These are phyloP conservation scores for Massariosphaeria phaeospora DNA, from an alignment of 495 filamentous ascomycete genomes.

Conservation along the genomic window DNA sequence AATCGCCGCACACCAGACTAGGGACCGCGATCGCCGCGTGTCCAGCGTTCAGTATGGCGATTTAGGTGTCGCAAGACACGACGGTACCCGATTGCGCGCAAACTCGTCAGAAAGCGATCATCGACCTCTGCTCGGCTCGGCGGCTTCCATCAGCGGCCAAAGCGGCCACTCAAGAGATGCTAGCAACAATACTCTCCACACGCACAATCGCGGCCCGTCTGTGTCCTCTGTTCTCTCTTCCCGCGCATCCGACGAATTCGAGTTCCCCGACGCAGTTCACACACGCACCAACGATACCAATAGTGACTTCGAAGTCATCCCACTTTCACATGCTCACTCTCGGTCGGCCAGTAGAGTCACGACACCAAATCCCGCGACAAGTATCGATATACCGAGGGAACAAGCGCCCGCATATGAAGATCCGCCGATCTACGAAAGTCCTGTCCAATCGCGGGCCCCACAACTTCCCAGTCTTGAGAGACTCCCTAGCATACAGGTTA, in stretches of 20 bases:
- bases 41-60: constrained; percentile 82
- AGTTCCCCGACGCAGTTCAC: constrained; percentile 26
- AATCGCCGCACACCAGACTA: constrained; percentile 61
- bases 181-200: constrained; percentile 28
- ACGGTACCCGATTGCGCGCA: constrained; percentile 80
- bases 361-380: constrained; percentile 5
- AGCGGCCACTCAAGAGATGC: constrained; percentile 27
- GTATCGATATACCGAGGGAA: constrained; percentile 25
- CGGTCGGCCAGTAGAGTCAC: constrained; percentile 20
- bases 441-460: constrained; percentile 15
- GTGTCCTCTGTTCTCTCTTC: constrained; percentile 33
- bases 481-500: constrained; percentile 30
- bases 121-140: constrained; percentile 65
- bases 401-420: constrained; percentile 30
- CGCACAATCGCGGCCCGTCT: constrained; percentile 34
- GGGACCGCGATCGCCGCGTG: constrained; percentile 66
- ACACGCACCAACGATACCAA: constrained; percentile 16
- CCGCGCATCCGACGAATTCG: constrained; percentile 28
- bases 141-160: constrained; percentile 52
- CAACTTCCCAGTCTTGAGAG: constrained; percentile 25
- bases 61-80: constrained; percentile 78
- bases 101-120: constrained; percentile 72
- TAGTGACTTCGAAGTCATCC: constrained; percentile 31
- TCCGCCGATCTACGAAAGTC: constrained; percentile 32
- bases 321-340: constrained; percentile 18